Base-by-base conservation (phyloP, 768 basidiomycete genomes). In the Russula vinacea region DNA sequence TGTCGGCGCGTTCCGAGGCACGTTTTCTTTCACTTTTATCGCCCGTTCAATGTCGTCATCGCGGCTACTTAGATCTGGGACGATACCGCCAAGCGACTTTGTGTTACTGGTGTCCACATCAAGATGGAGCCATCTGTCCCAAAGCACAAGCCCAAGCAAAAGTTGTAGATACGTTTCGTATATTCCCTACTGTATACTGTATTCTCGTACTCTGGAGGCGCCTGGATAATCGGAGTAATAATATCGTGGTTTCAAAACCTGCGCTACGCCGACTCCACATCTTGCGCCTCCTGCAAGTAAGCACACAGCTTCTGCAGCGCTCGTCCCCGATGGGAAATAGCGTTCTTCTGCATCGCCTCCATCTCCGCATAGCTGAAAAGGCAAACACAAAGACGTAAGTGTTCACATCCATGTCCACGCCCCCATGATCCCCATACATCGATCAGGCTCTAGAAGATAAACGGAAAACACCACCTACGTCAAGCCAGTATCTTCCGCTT, bases 401-500 rank as follows among this genome's bases (percentile, higher is more conserved):
- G 8, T 35, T 45, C 44, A 9, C n/a, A n/a, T 45, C 45, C 45
- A 9, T 10, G 44, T 45, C 45, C n/a, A 47, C 11, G 44, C 11
- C 22, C 35, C 35, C 9, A 4, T n/a, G n/a, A n/a, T 10, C 44
- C 45, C n/a, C 45, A 47, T 10, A 22, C n/a, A 9, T 47, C 11
- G 5, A 19, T 8, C 9, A 8, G 42, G 3, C 44, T 29, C 5
- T 29, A 29, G 29, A 29, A 29, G 44, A 10, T 7, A 44, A n/a
- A 24, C 19, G 29, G 17, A 29, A n/a, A 3, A 7, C 2, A 71
- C n/a, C n/a, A n/a, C 80, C 63, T 65, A 95, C 90, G 95, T 98
- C 74, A 85, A 79, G 8, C 87, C 86, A 22, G 82, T 86, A 11
- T 84, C 88, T 55, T 83, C 79, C 0, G 90, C 90, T 72, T 94